These are phyloP conservation scores for Nissolia schottii DNA, from an alignment of 306 rosid species.

Conservation along the genomic window DNA sequence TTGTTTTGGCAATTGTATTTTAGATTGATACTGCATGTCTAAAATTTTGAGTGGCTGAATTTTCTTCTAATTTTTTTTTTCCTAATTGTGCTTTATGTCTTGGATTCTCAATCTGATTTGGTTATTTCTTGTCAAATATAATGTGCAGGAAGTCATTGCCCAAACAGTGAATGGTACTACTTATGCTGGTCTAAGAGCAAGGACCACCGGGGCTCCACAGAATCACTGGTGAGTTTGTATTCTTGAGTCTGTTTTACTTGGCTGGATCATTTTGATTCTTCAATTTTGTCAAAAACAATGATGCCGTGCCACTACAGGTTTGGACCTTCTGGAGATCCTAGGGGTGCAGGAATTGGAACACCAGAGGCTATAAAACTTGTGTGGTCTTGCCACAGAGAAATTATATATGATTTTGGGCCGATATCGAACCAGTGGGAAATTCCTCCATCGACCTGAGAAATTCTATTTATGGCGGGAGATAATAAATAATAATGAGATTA, in stretches of 20 bases:
- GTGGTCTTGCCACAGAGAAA: constrained; percentile 96
- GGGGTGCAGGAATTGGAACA: constrained; percentile 98
- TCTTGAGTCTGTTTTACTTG: background rate
- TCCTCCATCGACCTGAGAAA: constrained; percentile 68
- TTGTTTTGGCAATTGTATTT: background rate
- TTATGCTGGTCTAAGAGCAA: constrained; percentile 88
- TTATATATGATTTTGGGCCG: constrained; percentile 84
- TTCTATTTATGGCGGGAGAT: background rate
- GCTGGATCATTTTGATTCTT: background rate
- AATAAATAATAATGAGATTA: background rate
- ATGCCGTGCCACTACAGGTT: constrained; percentile 54
- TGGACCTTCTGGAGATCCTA: constrained; percentile 96
- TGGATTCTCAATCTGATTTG: background rate
- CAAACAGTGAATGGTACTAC: constrained; percentile 89
- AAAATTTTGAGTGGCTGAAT: background rate
- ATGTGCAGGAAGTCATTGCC: constrained; percentile 80
- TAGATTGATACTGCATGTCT: background rate
- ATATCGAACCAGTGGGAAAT: constrained; percentile 55
- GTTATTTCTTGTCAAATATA: constrained; percentile 6
- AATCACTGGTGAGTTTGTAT: constrained; percentile 68
- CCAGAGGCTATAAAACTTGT: constrained; percentile 97
- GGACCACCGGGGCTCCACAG: constrained; percentile 96
- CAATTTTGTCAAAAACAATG: constrained; percentile 14
- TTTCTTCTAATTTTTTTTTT: background rate
- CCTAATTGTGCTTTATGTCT: background rate